Conservation (phyloP, 78 protist species). For the Ministeria vibrans region DNA sequence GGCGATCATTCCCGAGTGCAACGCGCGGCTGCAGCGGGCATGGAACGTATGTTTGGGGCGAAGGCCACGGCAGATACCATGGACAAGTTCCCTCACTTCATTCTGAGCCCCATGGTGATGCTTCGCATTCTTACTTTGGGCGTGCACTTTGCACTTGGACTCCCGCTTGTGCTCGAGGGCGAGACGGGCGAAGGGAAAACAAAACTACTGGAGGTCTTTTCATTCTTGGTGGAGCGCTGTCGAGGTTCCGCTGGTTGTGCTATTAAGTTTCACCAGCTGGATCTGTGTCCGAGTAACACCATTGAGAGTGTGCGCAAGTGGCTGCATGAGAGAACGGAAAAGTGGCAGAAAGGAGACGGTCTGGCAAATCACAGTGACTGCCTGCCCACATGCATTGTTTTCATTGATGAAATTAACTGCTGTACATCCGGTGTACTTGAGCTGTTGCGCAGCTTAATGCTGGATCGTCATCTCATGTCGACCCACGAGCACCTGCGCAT, state of each 20-base stretch:
- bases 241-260: not conserved
- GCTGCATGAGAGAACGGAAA: not conserved
- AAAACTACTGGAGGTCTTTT: not conserved
- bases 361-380: not conserved
- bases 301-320: not conserved
- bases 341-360: not conserved
- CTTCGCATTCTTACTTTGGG: not conserved
- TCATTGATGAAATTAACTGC: not conserved
- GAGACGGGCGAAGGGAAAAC: not conserved
- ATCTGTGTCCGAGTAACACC: not conserved
- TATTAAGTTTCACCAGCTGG: not conserved
- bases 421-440: not conserved
- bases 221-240: not conserved
- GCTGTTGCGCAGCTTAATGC: not conserved
- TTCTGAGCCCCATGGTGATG: not conserved
- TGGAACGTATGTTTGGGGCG: too few species aligned
- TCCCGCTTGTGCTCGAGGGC: not conserved
- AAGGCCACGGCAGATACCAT: not conserved
- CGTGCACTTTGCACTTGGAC: not conserved
- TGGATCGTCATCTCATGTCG: not conserved
- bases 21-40: too few species aligned
- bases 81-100: not conserved
- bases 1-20: too few species aligned
- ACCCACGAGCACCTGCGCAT: not conserved
- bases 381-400: not conserved